Evolutionary conservation across 2,329 filamentous ascomycete species (phyloP), one percentile per base, ranked within the genome.

Genomic region (Scedosporium dehoogii): DNA sequence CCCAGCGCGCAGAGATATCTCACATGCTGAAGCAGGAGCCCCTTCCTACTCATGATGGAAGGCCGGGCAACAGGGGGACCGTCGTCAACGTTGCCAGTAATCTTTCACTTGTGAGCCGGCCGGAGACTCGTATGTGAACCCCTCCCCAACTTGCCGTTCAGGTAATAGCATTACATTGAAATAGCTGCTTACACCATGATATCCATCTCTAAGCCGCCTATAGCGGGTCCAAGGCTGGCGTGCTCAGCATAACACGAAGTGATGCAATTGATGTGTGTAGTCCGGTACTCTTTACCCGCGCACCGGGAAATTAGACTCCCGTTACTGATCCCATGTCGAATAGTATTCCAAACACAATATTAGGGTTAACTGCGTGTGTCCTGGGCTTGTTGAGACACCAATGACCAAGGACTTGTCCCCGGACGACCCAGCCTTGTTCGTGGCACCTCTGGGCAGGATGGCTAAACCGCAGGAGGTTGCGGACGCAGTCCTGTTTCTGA

Each of bases 11-110:
- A 10, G 74, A 78, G 64, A 66, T 80, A 29, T 69, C 68, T 14
- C 70, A 74, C 58, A 81, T 80, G 78, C 66, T 74, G 46, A 70
- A 68, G 46, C 78, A 81, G 64, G 75, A 78, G 14, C 73, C 74
- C 1, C 68, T 75, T 29, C 69, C 67, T 6, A 76, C 73, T 23
- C 76, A 79, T 61, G 78, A 79, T 67, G 76, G 76, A 3, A 67
- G 77, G n/a, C 71, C 70, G 6, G 74, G 69, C 2, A 73, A 70
- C 21, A 69, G 75, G 59, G 78, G 77, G 2, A 73, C 71, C 16
- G 73, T 80, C 51, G 77, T 80, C 14, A 80, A 80, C 65, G 70
- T 81, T 38, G 78, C 75, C 4, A 78, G 72, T 53, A 74, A 74
- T 38, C 69, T 80, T 7, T 77, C 74, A 0, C 67, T 81, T 12